These are phyloP conservation scores for Silene vulgaris DNA, from an alignment of 179 eudicot species.

Conservation along the genomic window DNA sequence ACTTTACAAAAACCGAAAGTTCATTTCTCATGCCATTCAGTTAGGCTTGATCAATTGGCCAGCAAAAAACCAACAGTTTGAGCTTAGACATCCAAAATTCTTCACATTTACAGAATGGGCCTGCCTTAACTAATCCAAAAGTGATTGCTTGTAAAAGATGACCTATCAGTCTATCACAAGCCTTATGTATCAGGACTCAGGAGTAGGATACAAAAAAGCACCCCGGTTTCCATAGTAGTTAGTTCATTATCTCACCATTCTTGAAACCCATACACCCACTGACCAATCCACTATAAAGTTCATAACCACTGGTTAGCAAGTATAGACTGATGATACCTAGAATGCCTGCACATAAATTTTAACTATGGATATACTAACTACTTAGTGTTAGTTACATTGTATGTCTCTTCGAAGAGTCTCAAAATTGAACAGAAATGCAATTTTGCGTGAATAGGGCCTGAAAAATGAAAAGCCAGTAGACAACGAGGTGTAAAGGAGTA, in stretches of 20 bases:
- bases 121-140: no score
- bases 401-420: background rate
- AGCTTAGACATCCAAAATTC: background rate
- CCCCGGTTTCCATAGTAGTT: background rate
- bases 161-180: background rate
- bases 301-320: background rate
- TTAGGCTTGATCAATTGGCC: slow-evolving; percentile 5
- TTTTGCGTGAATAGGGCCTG: background rate
- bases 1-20: background rate
- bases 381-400: background rate
- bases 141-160: no score
- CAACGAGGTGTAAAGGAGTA: background rate
- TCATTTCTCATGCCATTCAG: slow-evolving; percentile 1
- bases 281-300: background rate
- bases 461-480: background rate
- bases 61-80: background rate
- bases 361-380: background rate
- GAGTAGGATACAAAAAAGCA: no score
- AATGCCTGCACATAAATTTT: background rate
- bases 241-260: background rate
- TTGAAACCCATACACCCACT: background rate
- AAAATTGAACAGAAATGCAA: background rate
- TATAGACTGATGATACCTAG: background rate
- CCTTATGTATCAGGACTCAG: background rate
- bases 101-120: no score